Evolutionary conservation across 2,329 filamentous ascomycete species (phyloP), one percentile per base, ranked within the genome.

Genomic region (Aspergillus puulaauensis): DNA sequence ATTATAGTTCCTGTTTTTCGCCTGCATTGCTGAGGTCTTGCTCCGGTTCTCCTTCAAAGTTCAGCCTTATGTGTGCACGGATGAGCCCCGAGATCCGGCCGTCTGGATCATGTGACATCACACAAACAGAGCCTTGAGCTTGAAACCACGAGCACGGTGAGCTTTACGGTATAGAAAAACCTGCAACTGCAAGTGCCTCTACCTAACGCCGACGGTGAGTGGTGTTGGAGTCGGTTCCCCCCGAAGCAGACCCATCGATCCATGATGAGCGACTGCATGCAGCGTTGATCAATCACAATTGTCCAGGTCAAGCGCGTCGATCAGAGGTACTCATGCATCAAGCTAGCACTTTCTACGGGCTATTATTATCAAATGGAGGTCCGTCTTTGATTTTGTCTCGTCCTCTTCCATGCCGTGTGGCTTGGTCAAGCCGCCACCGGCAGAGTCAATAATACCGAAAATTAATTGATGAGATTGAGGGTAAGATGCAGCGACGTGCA

Each of bases 401-500:
- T 15, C 15, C 15, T 37, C 35, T 37, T 37, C 35, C 4, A n/a
- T 37, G 15, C 35, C 19, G 14, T 4, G 24, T 40, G 50, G 51
- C 51, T 40, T 6, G 12, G 51, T 24, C 19, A 15, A 51, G 48
- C 27, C 37, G 48, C 48, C 15, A 27, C 33, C n/a, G 27, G 24
- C 48, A 40, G 35, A n/a, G 48, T 9, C 21, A 53, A 23, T 11
- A 39, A 46, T 24, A 17, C 21, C n/a, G 17, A 31, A 43, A 27
- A 46, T 53, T 39, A 46, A 37, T 37, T 39, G n/a, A 21, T 46
- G 31, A 46, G 43, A 53, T 53, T 46, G 51, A 27, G 41, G 27
- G 39, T 53, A n/a, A 46, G 33, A 52, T 53, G 51, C 52, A 60
- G 37, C 11, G 51, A 48, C 15, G 33, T 56, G 55, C 50, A 43